Evolutionary conservation across 306 rosid genomes (phyloP).

Genomic region (Coriaria nepalensis): DNA sequence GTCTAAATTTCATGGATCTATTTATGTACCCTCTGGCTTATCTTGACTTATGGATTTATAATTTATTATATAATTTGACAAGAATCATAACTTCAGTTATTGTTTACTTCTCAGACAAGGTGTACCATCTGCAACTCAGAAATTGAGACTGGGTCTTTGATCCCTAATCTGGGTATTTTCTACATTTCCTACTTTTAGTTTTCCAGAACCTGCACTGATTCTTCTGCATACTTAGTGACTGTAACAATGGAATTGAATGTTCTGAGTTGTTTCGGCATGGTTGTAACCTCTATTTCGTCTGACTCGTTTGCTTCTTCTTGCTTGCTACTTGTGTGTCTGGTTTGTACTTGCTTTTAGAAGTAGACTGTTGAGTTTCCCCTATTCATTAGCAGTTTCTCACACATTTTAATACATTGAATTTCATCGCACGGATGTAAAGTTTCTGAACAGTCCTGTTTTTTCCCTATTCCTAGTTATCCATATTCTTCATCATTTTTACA

Average conservation of each 20-base stretch:
- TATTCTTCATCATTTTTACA: conserved; percentile 2
- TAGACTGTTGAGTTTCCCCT: too few species aligned
- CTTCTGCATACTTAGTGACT: neutral
- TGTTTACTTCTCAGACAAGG: conserved; percentile 71
- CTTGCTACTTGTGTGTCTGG: too few species aligned
- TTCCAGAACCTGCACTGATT: conserved; percentile 6
- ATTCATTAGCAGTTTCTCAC: too few species aligned
- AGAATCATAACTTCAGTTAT: conserved; percentile 33
- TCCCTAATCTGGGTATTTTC: conserved; percentile 74
- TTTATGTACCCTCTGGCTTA: conserved; percentile 8
- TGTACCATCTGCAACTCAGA: conserved; percentile 76
- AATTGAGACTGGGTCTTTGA: conserved; percentile 56
- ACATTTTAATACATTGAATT: too few species aligned
- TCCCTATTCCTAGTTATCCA: too few species aligned
- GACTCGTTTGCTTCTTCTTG: too few species aligned
- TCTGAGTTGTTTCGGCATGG: too few species aligned
- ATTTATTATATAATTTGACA: conserved; percentile 23
- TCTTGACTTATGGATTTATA: conserved; percentile 21
- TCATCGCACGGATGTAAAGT: too few species aligned
- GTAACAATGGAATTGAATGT: too few species aligned
- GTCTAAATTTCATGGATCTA: conserved; percentile 1
- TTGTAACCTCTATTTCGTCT: too few species aligned
- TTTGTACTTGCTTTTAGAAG: too few species aligned
- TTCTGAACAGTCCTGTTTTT: too few species aligned
- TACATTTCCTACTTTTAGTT: conserved; percentile 1